Conservation (phyloP, 2,329 filamentous ascomycete species). For the Exophiala bonariae region DNA sequence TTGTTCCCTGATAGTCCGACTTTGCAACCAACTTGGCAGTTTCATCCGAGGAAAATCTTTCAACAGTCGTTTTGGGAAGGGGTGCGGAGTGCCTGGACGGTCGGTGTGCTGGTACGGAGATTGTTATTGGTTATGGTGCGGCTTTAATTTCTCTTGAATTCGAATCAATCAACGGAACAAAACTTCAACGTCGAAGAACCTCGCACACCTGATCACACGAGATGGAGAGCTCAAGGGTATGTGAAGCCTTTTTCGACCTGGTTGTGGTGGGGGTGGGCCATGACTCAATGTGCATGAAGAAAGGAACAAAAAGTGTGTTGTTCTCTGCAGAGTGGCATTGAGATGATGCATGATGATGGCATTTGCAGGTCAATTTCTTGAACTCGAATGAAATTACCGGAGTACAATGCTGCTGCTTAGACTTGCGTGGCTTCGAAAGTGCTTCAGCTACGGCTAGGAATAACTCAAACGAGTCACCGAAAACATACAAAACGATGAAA, state of each 20-base stretch:
- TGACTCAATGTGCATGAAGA: no score
- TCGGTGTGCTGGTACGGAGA: not conserved
- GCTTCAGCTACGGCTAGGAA: constrained; percentile 22
- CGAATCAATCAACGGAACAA: no score
- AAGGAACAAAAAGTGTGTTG: no score
- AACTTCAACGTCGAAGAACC: no score
- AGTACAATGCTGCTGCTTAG: constrained; percentile 12
- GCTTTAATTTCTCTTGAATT: no score
- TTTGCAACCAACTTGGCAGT: not conserved
- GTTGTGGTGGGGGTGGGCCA: no score
- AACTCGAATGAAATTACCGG: not conserved
- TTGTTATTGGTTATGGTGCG: not conserved
- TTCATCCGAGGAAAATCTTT: not conserved
- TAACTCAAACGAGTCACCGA: constrained; percentile 1
- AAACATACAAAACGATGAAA: constrained; percentile 19
- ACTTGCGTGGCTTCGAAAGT: constrained; percentile 20
- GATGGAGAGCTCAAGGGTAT: no score
- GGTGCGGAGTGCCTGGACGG: no score
- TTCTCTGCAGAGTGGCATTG: no score
- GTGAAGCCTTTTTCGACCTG: no score
- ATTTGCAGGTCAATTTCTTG: not conserved
- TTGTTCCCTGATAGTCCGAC: not conserved
- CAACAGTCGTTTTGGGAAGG: not conserved
- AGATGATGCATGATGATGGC: constrained; percentile 10
- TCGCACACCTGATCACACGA: no score